Percentiles rank a stretch among this genome's conserved stretches.
Evolutionary conservation across 257 asterid genomes (phyloP).

Genomic region (Cinchona pubescens): DNA sequence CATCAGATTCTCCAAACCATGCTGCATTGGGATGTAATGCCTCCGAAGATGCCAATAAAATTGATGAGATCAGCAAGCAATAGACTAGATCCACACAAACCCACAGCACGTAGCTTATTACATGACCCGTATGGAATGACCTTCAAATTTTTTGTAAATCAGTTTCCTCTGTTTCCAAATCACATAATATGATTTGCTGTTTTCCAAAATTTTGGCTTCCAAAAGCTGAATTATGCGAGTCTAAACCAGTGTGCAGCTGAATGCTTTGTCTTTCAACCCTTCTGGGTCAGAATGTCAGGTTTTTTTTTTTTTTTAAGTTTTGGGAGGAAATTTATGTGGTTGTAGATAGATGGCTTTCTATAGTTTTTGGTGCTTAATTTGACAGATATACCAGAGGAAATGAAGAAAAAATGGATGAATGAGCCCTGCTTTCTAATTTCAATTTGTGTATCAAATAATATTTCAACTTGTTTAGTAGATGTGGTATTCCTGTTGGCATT

Average conservation of each 20-base stretch:
- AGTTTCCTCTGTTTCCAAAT: background rate
- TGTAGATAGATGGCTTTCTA: background rate
- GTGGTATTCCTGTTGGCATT: too few species aligned
- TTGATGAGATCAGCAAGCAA: slow-evolving; percentile 53
- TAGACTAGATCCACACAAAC: slow-evolving; percentile 28
- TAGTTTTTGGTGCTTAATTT: background rate
- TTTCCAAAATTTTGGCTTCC: background rate
- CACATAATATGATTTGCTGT: background rate
- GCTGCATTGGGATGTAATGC: slow-evolving; percentile 50
- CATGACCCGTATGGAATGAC: slow-evolving; percentile 20
- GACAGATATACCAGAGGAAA: too few species aligned
- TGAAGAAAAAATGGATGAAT: background rate
- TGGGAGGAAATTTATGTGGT: background rate
- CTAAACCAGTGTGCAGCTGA: background rate
- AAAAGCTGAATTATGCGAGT: background rate
- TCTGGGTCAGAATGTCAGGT: too few species aligned
- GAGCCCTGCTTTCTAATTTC: too few species aligned
- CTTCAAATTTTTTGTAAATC: slow-evolving; percentile 6
- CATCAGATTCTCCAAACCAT: slow-evolving; percentile 43
- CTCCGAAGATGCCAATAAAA: slow-evolving; percentile 46
- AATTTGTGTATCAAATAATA: too few species aligned
- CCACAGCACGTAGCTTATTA: slow-evolving; percentile 19
- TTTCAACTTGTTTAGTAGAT: background rate
- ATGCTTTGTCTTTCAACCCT: background rate
- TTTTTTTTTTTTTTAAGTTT: too few species aligned